Evolutionary conservation across 345 rosid species (phyloP).

Genomic region (Geranium rotundifolium): DNA sequence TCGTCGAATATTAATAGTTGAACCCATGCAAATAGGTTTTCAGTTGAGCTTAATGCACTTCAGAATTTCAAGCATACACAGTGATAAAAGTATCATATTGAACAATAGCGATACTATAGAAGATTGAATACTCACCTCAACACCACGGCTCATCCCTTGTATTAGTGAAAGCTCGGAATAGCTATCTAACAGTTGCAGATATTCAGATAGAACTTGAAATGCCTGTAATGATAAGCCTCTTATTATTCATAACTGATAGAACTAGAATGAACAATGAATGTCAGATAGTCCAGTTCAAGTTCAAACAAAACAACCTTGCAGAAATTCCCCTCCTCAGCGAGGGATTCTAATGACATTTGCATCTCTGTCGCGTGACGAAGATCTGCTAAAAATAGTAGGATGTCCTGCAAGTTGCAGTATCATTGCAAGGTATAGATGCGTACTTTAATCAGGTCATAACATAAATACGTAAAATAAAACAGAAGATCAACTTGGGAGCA

Average conservation of each 20-base stretch:
- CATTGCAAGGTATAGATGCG: neutral
- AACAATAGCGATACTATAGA: slow-evolving; percentile 4
- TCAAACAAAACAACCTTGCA: slow-evolving; percentile 52
- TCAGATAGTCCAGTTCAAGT: neutral
- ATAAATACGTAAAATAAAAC: neutral
- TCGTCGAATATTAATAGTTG: neutral
- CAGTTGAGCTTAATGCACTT: too few relatives aligned
- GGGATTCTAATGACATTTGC: slow-evolving; percentile 75
- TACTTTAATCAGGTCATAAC: neutral
- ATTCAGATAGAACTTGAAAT: slow-evolving; percentile 93
- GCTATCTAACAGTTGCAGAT: slow-evolving; percentile 87
- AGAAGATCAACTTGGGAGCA: neutral
- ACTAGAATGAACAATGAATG: too few relatives aligned
- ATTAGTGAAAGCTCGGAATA: slow-evolving; percentile 71
- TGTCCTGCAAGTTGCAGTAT: slow-evolving; percentile 41
- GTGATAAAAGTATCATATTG: neutral
- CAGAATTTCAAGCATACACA: too few relatives aligned
- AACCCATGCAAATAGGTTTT: neutral
- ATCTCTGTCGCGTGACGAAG: slow-evolving; percentile 66
- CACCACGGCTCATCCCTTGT: slow-evolving; percentile 93
- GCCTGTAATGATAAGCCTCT: slow-evolving; percentile 43
- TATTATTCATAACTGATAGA: neutral
- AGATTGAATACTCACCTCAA: slow-evolving; percentile 52
- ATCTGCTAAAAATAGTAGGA: slow-evolving; percentile 73
- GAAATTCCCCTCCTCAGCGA: slow-evolving; percentile 80